Conservation (phyloP, 345 rosid genomes). For the Melastoma malabathricum region DNA sequence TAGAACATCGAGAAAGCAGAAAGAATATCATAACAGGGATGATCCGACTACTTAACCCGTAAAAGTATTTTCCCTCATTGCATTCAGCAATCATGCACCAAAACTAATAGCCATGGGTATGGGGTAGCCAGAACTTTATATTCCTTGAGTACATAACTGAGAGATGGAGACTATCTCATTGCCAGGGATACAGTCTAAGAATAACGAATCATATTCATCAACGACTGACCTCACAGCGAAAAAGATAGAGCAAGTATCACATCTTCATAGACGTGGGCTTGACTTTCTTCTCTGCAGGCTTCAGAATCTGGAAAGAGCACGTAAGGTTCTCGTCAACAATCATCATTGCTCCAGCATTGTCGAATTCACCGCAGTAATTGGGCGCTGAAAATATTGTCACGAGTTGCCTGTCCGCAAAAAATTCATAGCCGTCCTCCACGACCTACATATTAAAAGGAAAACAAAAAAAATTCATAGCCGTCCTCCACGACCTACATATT, state of each 20-base stretch:
- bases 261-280: conserved; percentile 55
- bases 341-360: conserved; percentile 99
- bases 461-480: conserved; percentile 96
- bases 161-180: no score
- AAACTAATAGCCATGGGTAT: no score
- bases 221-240: conserved; percentile 8
- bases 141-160: no score
- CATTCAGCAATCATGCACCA: no score
- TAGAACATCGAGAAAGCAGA: no score
- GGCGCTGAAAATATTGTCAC: conserved; percentile 96
- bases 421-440: conserved; percentile 84
- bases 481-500: conserved; percentile 26
- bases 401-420: conserved; percentile 87
- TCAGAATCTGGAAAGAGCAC: conserved; percentile 96
- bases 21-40: no score
- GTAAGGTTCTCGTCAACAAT: conserved; percentile 69
- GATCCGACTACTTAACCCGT: no score
- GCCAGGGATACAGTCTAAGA: neutral
- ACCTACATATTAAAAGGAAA: no score
- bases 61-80: no score
- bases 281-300: conserved; percentile 79
- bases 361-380: conserved; percentile 93
- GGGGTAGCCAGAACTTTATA: no score
- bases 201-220: conserved; percentile 2
- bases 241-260: conserved; percentile 18